Evolutionary conservation across 192 early-diverging fungal genomes (phyloP).

Genomic region (Backusella australiensis): DNA sequence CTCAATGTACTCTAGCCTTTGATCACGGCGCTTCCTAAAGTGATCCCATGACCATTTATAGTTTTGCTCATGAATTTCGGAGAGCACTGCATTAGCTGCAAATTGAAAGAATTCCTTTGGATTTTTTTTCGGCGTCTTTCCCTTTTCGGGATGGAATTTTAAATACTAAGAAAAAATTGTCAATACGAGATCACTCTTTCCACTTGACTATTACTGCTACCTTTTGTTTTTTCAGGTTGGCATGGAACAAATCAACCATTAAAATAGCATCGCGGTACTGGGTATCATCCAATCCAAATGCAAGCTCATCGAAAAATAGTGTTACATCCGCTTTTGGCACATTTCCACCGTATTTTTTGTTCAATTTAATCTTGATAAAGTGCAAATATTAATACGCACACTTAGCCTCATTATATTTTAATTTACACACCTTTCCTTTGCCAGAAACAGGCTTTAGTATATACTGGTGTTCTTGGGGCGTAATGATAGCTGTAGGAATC

Average conservation of each 20-base stretch:
- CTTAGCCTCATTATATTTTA: background rate
- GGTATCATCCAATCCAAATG: slow-evolving; percentile 70
- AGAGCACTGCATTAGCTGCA: slow-evolving; percentile 61
- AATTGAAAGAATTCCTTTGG: slow-evolving; percentile 72
- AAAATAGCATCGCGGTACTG: slow-evolving; percentile 71
- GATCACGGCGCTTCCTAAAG: slow-evolving; percentile 65
- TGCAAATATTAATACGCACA: slow-evolving; percentile 33
- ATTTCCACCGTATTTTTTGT: slow-evolving; percentile 16
- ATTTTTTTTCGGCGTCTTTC: slow-evolving; percentile 66
- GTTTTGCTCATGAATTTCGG: slow-evolving; percentile 74
- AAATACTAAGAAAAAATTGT: slow-evolving; percentile 50
- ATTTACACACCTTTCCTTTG: slow-evolving; percentile 51
- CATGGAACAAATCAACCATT: slow-evolving; percentile 48
- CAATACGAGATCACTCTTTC: slow-evolving; percentile 34
- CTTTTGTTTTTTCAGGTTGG: slow-evolving; percentile 29
- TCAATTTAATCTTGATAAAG: slow-evolving; percentile 21
- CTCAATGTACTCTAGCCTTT: slow-evolving; percentile 65
- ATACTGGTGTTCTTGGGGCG: slow-evolving; percentile 55
- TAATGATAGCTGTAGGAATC: slow-evolving; percentile 48
- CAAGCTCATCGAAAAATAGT: slow-evolving; percentile 75
- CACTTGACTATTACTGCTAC: slow-evolving; percentile 37
- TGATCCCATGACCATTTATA: slow-evolving; percentile 74
- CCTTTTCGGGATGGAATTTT: slow-evolving; percentile 64
- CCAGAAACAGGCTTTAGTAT: slow-evolving; percentile 82
- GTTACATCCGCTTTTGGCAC: slow-evolving; percentile 48